These are phyloP conservation scores for Ilyonectria sp. DNA, from an alignment of 2,329 filamentous ascomycete genomes.

Conservation along the genomic window DNA sequence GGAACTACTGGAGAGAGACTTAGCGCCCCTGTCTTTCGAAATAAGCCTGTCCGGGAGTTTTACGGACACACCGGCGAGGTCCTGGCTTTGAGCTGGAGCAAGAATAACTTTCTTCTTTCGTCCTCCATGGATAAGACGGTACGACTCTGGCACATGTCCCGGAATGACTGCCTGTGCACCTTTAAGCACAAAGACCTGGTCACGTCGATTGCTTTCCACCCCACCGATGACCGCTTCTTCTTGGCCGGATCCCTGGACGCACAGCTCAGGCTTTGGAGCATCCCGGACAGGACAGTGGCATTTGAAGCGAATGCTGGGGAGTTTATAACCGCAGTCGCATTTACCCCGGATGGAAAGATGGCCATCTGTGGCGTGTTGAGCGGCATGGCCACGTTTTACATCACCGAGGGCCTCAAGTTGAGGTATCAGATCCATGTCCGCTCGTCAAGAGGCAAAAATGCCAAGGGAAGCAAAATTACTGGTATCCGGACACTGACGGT, in stretches of 20 bases:
- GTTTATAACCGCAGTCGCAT: slow-evolving; percentile 94
- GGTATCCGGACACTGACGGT: slow-evolving; percentile 84
- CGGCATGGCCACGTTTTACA: slow-evolving; percentile 90
- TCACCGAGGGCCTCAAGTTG: slow-evolving; percentile 90
- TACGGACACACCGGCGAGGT: slow-evolving; percentile 88
- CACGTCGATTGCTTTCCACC: slow-evolving; percentile 94
- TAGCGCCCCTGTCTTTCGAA: slow-evolving; percentile 91
- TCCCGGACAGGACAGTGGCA: slow-evolving; percentile 94
- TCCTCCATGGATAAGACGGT: slow-evolving; percentile 99
- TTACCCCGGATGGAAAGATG: slow-evolving; percentile 91
- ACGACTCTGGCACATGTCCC: slow-evolving; percentile 90
- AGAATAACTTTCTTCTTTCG: slow-evolving; percentile 97
- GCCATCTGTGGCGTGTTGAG: slow-evolving; percentile 91
- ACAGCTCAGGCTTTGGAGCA: slow-evolving; percentile 93
- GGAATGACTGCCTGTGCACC: slow-evolving; percentile 88
- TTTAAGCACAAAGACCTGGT: slow-evolving; percentile 98
- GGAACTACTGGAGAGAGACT: slow-evolving; percentile 70
- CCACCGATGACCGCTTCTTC: slow-evolving; percentile 95
- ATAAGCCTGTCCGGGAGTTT: slow-evolving; percentile 84
- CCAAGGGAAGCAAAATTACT: slow-evolving; percentile 97
- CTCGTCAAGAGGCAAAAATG: slow-evolving; percentile 91
- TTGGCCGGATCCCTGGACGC: slow-evolving; percentile 92
- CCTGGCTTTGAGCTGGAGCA: slow-evolving; percentile 96
- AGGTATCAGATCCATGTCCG: slow-evolving; percentile 93
- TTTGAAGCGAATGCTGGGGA: slow-evolving; percentile 84